Evolutionary conservation across 768 basidiomycete genomes (phyloP), one percentile per base, ranked within the genome.

Genomic region (Brasilioporus rufonigricans): DNA sequence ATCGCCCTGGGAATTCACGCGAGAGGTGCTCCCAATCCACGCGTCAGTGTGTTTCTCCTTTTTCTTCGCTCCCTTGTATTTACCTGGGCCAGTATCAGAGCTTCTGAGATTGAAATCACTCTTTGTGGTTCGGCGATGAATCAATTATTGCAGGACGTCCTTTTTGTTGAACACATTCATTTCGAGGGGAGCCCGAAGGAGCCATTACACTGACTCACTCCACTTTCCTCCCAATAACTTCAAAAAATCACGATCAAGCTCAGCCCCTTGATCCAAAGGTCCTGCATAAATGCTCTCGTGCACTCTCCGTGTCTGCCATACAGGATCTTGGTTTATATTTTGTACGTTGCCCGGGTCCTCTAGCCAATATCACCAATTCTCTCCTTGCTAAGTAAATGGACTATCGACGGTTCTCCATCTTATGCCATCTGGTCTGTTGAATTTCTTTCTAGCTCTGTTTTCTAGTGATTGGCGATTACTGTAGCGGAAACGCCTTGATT

Each of bases 251-350:
- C 63, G 6, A 65, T 65, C 13, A 65, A 65, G 57, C 31, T 57
- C 27, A 62, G 60, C 29, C 65, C 65, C 11, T 55, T 66, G 14
- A 19, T n/a, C n/a, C 65, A 39, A 62, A 58, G 12, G 65, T 67
- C 21, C 50, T 66, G 19, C 65, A 67, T 33, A 67, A 62, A 62
- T 66, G 59, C 16, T 59, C 52, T 21, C 57, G 65, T 38, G 55
- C 55, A 23, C 48, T 66, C 39, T 65, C 27, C 27, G 27, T 29
- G 27, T 29, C 27, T 29, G 4, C 27, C 27, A 29, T 29, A 29
- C n/a, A n/a, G n/a, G n/a, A n/a, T n/a, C n/a, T n/a, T n/a, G n/a
- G n/a, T n/a, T n/a, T n/a, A n/a, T n/a, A n/a, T n/a, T n/a, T n/a
- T n/a, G n/a, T n/a, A n/a, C n/a, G n/a, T n/a, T n/a, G n/a, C n/a